These are phyloP conservation scores for Penicillium sp. DNA, from an alignment of 2,329 filamentous ascomycete species.

Conservation along the genomic window DNA sequence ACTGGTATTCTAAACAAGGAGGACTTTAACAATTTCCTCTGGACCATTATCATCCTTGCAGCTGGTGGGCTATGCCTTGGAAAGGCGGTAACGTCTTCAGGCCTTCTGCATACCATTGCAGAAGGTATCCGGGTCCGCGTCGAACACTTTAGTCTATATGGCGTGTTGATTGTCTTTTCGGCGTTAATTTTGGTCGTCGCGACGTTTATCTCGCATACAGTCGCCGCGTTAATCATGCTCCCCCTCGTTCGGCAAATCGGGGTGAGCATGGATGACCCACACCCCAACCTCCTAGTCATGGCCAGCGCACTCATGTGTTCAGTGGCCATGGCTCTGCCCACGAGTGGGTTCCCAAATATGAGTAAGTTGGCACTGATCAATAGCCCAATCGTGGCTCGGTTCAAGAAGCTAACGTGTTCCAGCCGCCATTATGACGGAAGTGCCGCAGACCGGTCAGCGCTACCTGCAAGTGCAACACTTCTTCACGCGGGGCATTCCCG, in stretches of 20 bases:
- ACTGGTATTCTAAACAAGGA: slow-evolving; percentile 96
- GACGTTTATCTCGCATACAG: slow-evolving; percentile 97
- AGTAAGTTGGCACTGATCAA: slow-evolving; percentile 67
- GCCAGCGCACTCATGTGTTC: slow-evolving; percentile 93
- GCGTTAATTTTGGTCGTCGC: slow-evolving; percentile 86
- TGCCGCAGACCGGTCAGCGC: slow-evolving; percentile 83
- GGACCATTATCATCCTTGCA: slow-evolving; percentile 99
- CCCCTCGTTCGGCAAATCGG: slow-evolving; percentile 90
- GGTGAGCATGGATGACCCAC: slow-evolving; percentile 80
- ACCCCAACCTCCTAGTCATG: slow-evolving; percentile 96
- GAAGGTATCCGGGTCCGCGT: slow-evolving; percentile 74
- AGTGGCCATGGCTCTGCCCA: slow-evolving; percentile 96
- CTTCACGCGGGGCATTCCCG: slow-evolving; percentile 88
- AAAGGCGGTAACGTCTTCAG: slow-evolving; percentile 92
- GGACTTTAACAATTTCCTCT: slow-evolving; percentile 99
- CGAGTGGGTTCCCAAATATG: slow-evolving; percentile 98
- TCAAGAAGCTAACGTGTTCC: slow-evolving; percentile 20
- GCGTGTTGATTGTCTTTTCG: slow-evolving; percentile 84
- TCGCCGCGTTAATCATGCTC: slow-evolving; percentile 91
- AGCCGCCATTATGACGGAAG: slow-evolving; percentile 99
- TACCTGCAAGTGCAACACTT: slow-evolving; percentile 95
- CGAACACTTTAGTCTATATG: slow-evolving; percentile 80
- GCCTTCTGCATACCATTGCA: slow-evolving; percentile 87
- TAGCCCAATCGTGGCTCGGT: not conserved
- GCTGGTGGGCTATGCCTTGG: slow-evolving; percentile 91